These are phyloP conservation scores for Phaseolus coccineus DNA, from an alignment of 331 rosid genomes.

Conservation along the genomic window DNA sequence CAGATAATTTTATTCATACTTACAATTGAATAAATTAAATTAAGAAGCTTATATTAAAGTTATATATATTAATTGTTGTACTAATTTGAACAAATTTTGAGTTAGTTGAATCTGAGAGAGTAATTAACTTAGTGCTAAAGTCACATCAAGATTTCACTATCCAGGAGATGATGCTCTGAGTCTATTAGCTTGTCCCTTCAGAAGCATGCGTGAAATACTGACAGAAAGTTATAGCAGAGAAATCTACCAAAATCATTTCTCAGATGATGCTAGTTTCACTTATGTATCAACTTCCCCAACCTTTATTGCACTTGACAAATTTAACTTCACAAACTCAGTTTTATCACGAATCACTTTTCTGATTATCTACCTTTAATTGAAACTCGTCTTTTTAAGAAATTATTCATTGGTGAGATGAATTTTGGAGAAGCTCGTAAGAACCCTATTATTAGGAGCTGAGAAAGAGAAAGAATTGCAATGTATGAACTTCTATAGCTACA, in stretches of 20 bases:
- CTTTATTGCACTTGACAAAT: background rate
- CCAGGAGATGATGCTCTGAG: background rate
- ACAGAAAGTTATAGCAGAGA: background rate
- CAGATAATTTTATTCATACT: too few species aligned
- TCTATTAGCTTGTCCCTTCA: background rate
- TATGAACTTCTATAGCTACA: too few species aligned
- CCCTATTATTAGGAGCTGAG: background rate
- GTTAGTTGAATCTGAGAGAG: too few species aligned
- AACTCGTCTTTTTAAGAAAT: background rate
- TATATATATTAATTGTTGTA: too few species aligned
- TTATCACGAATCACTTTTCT: background rate
- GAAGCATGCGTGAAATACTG: conserved; percentile 6
- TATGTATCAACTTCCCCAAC: background rate
- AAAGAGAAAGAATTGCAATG: background rate
- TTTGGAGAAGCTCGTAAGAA: background rate
- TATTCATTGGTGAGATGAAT: background rate
- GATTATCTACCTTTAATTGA: background rate
- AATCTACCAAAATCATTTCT: background rate
- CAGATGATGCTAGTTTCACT: background rate
- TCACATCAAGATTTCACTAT: conserved; percentile 3
- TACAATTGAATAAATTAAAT: too few species aligned
- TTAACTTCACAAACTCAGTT: background rate
- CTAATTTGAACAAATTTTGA: background rate
- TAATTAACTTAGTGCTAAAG: background rate
- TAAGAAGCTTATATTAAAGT: too few species aligned